phyloP scores from a whole-genome alignment of 345 rosid species.

The Populus pruinosa region DNA sequence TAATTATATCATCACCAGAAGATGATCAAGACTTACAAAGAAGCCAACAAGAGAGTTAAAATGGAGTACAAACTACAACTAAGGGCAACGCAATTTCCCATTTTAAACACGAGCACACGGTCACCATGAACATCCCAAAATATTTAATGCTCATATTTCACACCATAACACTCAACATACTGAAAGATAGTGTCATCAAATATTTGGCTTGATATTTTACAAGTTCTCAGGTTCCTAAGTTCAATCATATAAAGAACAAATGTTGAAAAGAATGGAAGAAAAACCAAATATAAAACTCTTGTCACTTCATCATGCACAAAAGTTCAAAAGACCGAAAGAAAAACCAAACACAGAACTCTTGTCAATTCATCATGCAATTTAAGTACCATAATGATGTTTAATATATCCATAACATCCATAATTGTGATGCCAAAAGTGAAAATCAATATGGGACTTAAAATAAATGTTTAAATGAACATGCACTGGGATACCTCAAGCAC shows the following conservation, averaged over 20 bases:
- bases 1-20: not conserved
- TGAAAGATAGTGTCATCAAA: not conserved
- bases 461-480: not conserved
- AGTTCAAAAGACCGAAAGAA: not conserved
- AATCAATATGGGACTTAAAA: not conserved
- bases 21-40: not conserved
- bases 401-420: too few relatives aligned
- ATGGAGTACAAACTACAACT: not conserved
- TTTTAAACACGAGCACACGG: not conserved
- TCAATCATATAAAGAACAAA: not conserved
- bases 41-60: not conserved
- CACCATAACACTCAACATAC: not conserved
- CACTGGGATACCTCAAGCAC: slow-evolving; percentile 61
- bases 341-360: not conserved
- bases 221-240: not conserved
- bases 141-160: not conserved
- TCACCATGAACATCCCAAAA: not conserved
- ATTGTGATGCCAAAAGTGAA: not conserved
- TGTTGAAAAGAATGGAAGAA: not conserved
- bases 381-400: not conserved
- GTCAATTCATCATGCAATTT: not conserved
- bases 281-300: not conserved
- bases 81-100: not conserved
- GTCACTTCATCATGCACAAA: not conserved
- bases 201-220: not conserved